phyloP scores from a whole-genome alignment of 140 eudicot species.

The Stevia rebaudiana region DNA sequence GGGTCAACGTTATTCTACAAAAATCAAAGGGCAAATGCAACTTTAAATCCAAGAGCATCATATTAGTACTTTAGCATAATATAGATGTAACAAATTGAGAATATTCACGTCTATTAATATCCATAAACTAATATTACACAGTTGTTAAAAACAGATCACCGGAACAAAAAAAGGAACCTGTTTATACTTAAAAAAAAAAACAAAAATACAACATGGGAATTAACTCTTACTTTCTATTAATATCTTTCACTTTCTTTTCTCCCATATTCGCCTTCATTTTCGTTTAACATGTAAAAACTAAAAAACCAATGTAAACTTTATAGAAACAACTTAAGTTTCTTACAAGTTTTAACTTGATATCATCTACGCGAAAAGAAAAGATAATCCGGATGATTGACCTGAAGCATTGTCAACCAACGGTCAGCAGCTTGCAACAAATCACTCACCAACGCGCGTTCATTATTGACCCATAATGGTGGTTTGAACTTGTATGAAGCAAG shows the following conservation, averaged over 20 bases:
- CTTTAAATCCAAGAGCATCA: no score
- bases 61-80: no score
- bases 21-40: no score
- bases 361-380: constrained; percentile 69
- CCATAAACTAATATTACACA: constrained; percentile 18
- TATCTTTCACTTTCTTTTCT: not conserved
- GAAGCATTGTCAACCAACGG: constrained; percentile 46
- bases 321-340: constrained; percentile 19
- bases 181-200: constrained; percentile 11
- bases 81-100: not conserved
- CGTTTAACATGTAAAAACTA: constrained; percentile 10
- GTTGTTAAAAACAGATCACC: constrained; percentile 15
- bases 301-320: constrained; percentile 13
- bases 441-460: constrained; percentile 38
- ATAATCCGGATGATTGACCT: constrained; percentile 82
- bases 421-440: constrained; percentile 62
- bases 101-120: not conserved
- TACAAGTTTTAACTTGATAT: constrained; percentile 6
- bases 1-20: no score
- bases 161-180: not conserved
- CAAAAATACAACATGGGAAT: constrained; percentile 20
- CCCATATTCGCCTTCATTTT: constrained; percentile 10
- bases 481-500: constrained; percentile 75
- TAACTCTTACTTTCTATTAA: constrained; percentile 16
- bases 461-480: constrained; percentile 50